A percentile compares a stretch with the other conserved stretches of the same genome.
Evolutionary conservation across 495 filamentous ascomycete genomes (phyloP).

Genomic region (Ramalina peruviana): DNA sequence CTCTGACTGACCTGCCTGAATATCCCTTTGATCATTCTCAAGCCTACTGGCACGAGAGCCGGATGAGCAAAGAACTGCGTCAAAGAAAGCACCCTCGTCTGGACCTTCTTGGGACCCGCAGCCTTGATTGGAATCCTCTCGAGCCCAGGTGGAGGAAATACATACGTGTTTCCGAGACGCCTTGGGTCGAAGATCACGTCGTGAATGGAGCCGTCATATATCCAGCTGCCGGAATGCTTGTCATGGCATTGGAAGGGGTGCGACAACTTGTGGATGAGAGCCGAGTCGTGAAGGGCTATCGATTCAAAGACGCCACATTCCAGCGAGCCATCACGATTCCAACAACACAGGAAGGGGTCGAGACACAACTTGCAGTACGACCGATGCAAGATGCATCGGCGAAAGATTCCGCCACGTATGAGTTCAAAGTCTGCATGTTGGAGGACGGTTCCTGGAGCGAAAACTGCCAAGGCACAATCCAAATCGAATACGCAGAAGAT

Average conservation of each 20-base stretch:
- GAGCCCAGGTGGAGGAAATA: constrained; percentile 30
- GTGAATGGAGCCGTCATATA: constrained; percentile 20
- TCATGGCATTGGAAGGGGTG: constrained; percentile 22
- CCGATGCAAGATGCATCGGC: not conserved
- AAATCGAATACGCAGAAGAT: constrained; percentile 5
- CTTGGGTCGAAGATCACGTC: constrained; percentile 36
- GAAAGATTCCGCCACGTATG: constrained; percentile 4
- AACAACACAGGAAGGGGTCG: constrained; percentile 18
- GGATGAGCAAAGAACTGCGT: constrained; percentile 11
- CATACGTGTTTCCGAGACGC: constrained; percentile 23
- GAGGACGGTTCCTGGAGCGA: constrained; percentile 13
- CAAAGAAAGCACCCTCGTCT: constrained; percentile 14
- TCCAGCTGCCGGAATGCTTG: constrained; percentile 23
- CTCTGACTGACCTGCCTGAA: not conserved
- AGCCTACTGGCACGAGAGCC: constrained; percentile 16
- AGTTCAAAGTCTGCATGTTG: constrained; percentile 13
- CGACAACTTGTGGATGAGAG: constrained; percentile 10
- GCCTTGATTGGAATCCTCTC: constrained; percentile 31
- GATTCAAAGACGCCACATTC: constrained; percentile 15
- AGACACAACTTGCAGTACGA: constrained; percentile 23
- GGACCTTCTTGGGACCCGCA: constrained; percentile 24
- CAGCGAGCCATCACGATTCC: constrained; percentile 22
- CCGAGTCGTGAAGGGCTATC: not conserved
- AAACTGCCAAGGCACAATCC: constrained; percentile 13
- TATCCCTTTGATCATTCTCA: constrained; percentile 16